Evolutionary conservation across 2,329 filamentous ascomycete species (phyloP), one percentile per base, ranked within the genome.

Genomic region (Alternaria ethzedia): DNA sequence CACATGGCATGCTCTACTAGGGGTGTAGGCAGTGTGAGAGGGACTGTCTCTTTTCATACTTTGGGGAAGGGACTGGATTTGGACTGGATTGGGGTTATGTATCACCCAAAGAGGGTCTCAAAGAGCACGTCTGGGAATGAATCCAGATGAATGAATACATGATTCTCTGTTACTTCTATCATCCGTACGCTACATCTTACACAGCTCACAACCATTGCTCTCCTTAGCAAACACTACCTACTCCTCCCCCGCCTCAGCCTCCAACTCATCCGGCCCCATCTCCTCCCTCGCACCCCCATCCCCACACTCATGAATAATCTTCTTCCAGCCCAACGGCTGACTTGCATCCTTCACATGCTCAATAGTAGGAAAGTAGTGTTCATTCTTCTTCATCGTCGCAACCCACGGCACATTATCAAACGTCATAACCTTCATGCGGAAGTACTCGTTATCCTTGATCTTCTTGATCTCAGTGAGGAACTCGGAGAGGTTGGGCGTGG

Each of bases 331-430:
- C 17, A 85, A 81, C 6, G 82, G 77, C 64, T 84, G 79, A 2
- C 74, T 76, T 2, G 80, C 57, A 64, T 90, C 88, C 73, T 90
- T 90, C 56, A 87, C 75, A 64, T 89, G 90, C 78, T 90, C 88
- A 28, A 89, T 86, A 64, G 89, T 90, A 3, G 88, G 88, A 82
- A 90, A 90, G 79, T 99, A 99, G 81, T 99, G 96, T 78, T 99
- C 95, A 73, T 97, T 97, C 87, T 98, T 98, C 89, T 99, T 99
- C 92, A 99, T 97, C 9, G 96, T 99, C 43, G 96, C 93, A n/a
- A 99, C 94, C 94, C 96, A 99, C 4, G 95, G 95, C 10, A 99
- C 94, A 75, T 96, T 97, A 80, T 99, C 96, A 76, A 99, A 99
- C 0, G 96, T 98, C 79, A 98, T 93, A n/a, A 96, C 93, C 79